These are phyloP conservation scores for Alternaria metachromatica DNA, from an alignment of 2,329 filamentous ascomycete genomes.

Conservation along the genomic window DNA sequence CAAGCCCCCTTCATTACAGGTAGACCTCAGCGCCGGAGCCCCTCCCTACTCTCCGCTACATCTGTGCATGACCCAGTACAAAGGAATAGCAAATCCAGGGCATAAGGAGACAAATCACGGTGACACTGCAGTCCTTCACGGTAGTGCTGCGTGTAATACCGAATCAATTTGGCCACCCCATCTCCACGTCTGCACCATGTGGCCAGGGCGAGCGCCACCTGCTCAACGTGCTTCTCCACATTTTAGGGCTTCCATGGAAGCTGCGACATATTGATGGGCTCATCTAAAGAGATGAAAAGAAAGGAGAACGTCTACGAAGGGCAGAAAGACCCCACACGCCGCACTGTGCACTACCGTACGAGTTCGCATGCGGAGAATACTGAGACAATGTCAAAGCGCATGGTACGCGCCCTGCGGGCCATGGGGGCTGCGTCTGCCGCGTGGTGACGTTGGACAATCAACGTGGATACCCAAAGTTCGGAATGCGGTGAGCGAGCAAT, in stretches of 20 bases:
- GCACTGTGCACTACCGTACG: neutral
- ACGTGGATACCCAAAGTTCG: constrained; percentile 14
- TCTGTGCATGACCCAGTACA: constrained; percentile 21
- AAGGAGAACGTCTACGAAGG: constrained; percentile 13
- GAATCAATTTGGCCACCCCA: constrained; percentile 18
- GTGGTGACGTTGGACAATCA: constrained; percentile 16
- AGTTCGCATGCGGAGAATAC: constrained; percentile 22
- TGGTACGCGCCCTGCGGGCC: constrained; percentile 5
- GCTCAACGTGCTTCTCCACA: constrained; percentile 41
- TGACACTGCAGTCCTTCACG: constrained; percentile 32
- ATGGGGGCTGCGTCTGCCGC: constrained; percentile 14
- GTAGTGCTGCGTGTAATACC: constrained; percentile 34
- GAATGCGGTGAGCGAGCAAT: constrained; percentile 12
- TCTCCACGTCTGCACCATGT: constrained; percentile 23
- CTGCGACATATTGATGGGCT: constrained; percentile 17
- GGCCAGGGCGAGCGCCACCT: constrained; percentile 16
- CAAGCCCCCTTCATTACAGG: constrained; percentile 15
- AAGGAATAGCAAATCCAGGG: constrained; percentile 32
- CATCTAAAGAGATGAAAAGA: constrained; percentile 35
- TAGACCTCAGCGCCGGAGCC: constrained; percentile 25
- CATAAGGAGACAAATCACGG: constrained; percentile 23
- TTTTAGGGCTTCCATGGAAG: constrained; percentile 23
- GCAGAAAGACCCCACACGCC: constrained; percentile 35
- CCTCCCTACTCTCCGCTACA: constrained; percentile 36
- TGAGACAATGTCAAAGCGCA: constrained; percentile 4